These are phyloP conservation scores for Phytophthora litchii DNA, from an alignment of 352 stramenopile genomes.

Conservation along the genomic window DNA sequence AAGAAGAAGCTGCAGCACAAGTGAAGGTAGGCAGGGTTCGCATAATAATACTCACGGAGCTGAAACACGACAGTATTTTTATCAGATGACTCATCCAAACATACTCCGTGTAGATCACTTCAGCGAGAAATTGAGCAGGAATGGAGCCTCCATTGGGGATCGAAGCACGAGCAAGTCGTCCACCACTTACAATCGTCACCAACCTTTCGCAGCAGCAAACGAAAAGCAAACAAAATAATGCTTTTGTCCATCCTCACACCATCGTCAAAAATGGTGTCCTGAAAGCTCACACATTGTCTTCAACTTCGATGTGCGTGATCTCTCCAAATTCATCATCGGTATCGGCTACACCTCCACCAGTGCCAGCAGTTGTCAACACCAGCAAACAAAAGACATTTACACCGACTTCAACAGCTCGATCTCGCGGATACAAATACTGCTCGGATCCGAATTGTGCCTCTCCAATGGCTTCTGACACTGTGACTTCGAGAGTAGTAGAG, in stretches of 20 bases:
- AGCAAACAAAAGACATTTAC: conserved; percentile 16
- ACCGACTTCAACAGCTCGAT: conserved; percentile 6
- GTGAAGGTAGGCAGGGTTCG: conserved; percentile 4
- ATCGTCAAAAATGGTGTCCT: conserved; percentile 1
- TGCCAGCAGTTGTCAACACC: conserved; percentile 2
- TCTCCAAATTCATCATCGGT: conserved; percentile 9
- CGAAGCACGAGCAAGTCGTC: conserved; percentile 11
- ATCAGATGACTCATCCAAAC: conserved; percentile 12
- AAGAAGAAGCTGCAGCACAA: conserved; percentile 31
- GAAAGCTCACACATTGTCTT: conserved; percentile 21
- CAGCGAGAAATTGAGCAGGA: conserved; percentile 4
- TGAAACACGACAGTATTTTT: conserved; percentile 27
- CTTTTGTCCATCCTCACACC: conserved; percentile 6
- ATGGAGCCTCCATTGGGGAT: too few relatives aligned
- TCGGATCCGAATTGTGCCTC: conserved; percentile 42
- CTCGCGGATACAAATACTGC: conserved; percentile 42
- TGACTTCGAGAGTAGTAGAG: conserved; percentile 9
- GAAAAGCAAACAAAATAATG: conserved; percentile 10
- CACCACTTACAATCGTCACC: conserved; percentile 28
- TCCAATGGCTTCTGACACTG: conserved; percentile 1
- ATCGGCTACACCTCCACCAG: conserved; percentile 11
- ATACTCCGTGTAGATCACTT: too few relatives aligned
- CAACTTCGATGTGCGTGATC: conserved; percentile 16
- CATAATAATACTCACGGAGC: conserved; percentile 21
- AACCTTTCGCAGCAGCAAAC: conserved; percentile 20